These are phyloP conservation scores for Acrocalymma vagum DNA, from an alignment of 2,329 filamentous ascomycete species.

Conservation along the genomic window DNA sequence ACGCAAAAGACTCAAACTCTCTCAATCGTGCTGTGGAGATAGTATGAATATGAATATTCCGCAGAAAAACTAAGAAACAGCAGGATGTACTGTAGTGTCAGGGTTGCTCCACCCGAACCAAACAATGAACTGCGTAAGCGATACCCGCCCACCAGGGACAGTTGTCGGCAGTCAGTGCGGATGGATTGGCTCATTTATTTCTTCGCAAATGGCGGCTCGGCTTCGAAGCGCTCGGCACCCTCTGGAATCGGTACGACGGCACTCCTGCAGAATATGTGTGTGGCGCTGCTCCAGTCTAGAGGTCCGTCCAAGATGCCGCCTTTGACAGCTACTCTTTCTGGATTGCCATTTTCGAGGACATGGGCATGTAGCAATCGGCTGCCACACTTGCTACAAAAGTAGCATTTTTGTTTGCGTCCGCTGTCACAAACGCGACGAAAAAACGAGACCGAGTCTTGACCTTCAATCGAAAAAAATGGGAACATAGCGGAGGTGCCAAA, in stretches of 20 bases:
- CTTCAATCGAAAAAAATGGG: conserved; percentile 68
- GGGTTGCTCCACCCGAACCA: background rate
- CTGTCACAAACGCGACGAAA: conserved; percentile 30
- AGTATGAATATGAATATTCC: background rate
- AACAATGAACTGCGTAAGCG: background rate
- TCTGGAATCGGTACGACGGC: conserved; percentile 76
- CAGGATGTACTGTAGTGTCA: background rate
- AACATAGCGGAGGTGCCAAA: conserved; percentile 77
- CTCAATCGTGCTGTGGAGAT: background rate
- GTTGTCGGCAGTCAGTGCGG: conserved; percentile 3
- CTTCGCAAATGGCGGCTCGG: conserved; percentile 53
- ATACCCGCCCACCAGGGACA: conserved; percentile 7
- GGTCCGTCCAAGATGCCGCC: conserved; percentile 71
- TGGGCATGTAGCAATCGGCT: conserved; percentile 70
- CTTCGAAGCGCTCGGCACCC: conserved; percentile 65
- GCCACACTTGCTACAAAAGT: conserved; percentile 64
- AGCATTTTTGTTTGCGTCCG: conserved; percentile 32
- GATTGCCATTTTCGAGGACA: conserved; percentile 47
- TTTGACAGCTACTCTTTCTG: conserved; percentile 65
- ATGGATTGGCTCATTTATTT: conserved; percentile 3
- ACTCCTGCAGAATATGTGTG: conserved; percentile 73
- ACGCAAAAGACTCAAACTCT: background rate
- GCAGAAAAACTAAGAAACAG: background rate
- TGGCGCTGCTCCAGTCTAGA: conserved; percentile 51
- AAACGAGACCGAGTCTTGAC: conserved; percentile 32